Evolutionary conservation across 495 filamentous ascomycete species (phyloP).

Genomic region (Xylaria longipes): DNA sequence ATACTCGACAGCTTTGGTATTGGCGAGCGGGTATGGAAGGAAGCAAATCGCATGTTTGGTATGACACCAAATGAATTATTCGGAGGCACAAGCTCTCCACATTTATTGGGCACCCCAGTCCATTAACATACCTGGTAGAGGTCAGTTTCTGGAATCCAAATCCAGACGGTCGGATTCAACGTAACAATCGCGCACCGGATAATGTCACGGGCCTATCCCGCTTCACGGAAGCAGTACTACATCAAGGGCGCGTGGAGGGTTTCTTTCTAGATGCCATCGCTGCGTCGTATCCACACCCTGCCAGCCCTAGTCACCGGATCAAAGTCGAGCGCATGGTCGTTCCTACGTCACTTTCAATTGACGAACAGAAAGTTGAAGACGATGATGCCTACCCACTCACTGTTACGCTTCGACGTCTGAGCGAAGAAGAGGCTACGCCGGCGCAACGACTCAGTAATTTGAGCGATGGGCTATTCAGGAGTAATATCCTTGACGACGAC

Average conservation of each 20-base stretch:
- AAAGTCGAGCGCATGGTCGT: slow-evolving; percentile 56
- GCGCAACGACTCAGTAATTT: slow-evolving; percentile 45
- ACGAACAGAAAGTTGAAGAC: slow-evolving; percentile 49
- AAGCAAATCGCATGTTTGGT: slow-evolving; percentile 60
- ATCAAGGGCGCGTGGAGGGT: slow-evolving; percentile 62
- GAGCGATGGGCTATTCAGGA: slow-evolving; percentile 54
- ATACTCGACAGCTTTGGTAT: slow-evolving; percentile 73
- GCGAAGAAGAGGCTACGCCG: slow-evolving; percentile 51
- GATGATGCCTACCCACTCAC: slow-evolving; percentile 59
- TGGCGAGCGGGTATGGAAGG: slow-evolving; percentile 62
- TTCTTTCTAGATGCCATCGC: slow-evolving; percentile 58
- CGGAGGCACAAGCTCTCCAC: slow-evolving; percentile 1
- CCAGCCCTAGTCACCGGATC: slow-evolving; percentile 47
- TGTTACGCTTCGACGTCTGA: slow-evolving; percentile 52
- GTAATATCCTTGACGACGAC: slow-evolving; percentile 58
- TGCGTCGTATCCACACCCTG: slow-evolving; percentile 33
- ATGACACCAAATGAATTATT: not conserved
- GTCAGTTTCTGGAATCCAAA: slow-evolving; percentile 58
- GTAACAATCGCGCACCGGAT: slow-evolving; percentile 56
- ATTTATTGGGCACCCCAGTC: not conserved
- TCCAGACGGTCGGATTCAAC: slow-evolving; percentile 54
- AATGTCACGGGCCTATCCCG: slow-evolving; percentile 55
- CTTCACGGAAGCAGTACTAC: slow-evolving; percentile 60
- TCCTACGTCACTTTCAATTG: slow-evolving; percentile 50
- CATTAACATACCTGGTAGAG: slow-evolving; percentile 31